Percentiles rank a stretch among this genome's conserved stretches.
These are phyloP conservation scores for Globisporangium rhizosaccharum DNA, from an alignment of 352 stramenopile genomes.

Conservation along the genomic window DNA sequence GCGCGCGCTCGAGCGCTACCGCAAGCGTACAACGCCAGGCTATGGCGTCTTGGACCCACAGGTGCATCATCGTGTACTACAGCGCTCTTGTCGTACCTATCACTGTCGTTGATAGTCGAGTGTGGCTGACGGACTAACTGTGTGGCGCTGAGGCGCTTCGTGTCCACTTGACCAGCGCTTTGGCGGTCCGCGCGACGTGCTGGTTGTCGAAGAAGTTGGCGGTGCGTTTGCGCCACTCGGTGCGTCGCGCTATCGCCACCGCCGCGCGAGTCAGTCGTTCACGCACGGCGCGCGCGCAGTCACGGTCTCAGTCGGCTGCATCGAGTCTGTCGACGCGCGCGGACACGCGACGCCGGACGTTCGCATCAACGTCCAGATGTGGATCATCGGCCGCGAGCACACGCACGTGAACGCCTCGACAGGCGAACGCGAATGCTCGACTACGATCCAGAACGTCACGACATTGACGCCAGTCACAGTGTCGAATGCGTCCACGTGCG, in stretches of 20 bases:
- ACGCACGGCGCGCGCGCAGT: neutral
- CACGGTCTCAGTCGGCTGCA: neutral
- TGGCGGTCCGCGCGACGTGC: neutral
- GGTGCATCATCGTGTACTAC: neutral
- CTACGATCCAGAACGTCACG: neutral
- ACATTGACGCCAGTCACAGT: neutral
- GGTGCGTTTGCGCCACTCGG: neutral
- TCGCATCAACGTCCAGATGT: neutral
- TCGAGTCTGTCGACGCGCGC: neutral
- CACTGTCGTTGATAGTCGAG: too few species aligned
- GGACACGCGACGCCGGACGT: neutral
- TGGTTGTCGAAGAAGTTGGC: neutral
- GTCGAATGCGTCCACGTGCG: neutral
- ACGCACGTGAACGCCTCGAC: neutral
- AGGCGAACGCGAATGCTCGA: neutral
- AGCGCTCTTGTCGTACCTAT: too few species aligned
- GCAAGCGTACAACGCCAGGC: neutral
- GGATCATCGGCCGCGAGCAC: neutral
- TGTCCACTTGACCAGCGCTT: neutral
- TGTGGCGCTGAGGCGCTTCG: too few species aligned
- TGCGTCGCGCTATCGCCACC: neutral
- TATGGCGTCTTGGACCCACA: neutral
- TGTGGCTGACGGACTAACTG: too few species aligned
- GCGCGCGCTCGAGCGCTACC: neutral
- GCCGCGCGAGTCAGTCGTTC: neutral